These are phyloP conservation scores for Leishmania major DNA, from an alignment of 208 protist species.

Conservation along the genomic window DNA sequence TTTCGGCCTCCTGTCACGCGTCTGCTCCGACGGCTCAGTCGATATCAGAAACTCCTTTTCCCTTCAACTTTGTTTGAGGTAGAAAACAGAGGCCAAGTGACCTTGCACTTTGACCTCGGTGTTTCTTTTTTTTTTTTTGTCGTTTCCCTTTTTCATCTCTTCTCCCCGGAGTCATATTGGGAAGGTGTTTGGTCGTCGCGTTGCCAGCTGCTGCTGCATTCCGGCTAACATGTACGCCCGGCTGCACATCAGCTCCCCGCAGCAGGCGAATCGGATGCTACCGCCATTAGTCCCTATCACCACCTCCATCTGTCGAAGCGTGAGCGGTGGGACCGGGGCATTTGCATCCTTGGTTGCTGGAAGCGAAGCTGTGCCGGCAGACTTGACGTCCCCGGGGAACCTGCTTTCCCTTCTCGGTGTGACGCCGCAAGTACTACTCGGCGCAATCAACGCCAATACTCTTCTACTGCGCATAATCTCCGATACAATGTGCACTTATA, in stretches of 20 bases:
- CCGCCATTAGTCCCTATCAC: slow-evolving; percentile 64
- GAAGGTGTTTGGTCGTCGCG: slow-evolving; percentile 84
- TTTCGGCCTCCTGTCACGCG: neutral
- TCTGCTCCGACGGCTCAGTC: neutral
- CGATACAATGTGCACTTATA: slow-evolving; percentile 94
- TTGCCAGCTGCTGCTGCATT: slow-evolving; percentile 77
- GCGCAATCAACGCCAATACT: slow-evolving; percentile 56
- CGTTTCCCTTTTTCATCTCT: neutral
- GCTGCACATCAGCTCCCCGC: slow-evolving; percentile 71
- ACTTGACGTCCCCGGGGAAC: slow-evolving; percentile 44
- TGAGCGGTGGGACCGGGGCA: slow-evolving; percentile 33
- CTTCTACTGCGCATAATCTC: slow-evolving; percentile 80
- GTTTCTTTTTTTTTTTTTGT: neutral
- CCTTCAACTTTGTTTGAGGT: neutral
- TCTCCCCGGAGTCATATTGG: neutral
- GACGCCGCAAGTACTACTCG: slow-evolving; percentile 53
- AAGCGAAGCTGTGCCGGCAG: slow-evolving; percentile 34
- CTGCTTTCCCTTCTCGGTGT: slow-evolving; percentile 60
- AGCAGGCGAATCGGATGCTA: slow-evolving; percentile 80
- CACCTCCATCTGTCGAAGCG: slow-evolving; percentile 40
- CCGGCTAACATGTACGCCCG: slow-evolving; percentile 74
- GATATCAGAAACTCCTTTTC: neutral
- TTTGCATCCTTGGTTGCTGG: slow-evolving; percentile 29
- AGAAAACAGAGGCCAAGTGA: slow-evolving; percentile 5
- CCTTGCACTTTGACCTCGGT: neutral